Base-by-base conservation (phyloP, 257 asterid species). In the Leonotis leonurus region DNA sequence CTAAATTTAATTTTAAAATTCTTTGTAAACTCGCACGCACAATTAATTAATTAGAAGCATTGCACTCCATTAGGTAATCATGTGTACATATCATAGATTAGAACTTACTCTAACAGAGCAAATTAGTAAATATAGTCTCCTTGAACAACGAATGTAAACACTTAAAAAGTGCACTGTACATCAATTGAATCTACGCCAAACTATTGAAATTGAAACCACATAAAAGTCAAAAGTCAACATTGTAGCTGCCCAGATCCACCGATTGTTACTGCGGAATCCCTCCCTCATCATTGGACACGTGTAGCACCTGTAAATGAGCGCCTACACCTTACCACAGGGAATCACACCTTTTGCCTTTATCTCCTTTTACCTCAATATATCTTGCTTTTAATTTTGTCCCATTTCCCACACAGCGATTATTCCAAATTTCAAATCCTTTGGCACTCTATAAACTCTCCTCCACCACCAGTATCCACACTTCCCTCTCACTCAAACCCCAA, bases 281-380 rank as follows among this genome's bases (percentile, higher is more conserved):
- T 12, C 27, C 20, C 32, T 21, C 27, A 39, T 41, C 14, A 35
- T 26, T 18, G 0, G 60, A 29, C 56, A 50, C 64, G 54, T 62
- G 68, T 43, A 49, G 1, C 12, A 30, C 29, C 61, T 8, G n/a
- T 24, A 20, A 29, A 21, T 52, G 11, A 5, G 24, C 33, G 33
- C 22, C 56, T 75, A 27, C 64, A 75, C 73, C 70, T 29, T 25
- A 59, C n/a, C 69, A 10, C 73, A 74, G 53, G n/a, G 70, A 24
- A 74, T 46, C 69, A 30, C 22, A 63, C 33, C n/a, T 1, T 8
- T 33, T 33, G 0, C 7, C 5, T 0, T 6, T 52, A 20, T 30
- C 5, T 13, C 32, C 33, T 13, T 50, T 30, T 30, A n/a, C n/a
- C n/a, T n/a, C n/a, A n/a, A n/a, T n/a, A n/a, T n/a, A n/a, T 6